Percentiles rank a stretch among this genome's conserved stretches.
phyloP scores from a whole-genome alignment of 129 eudicot species.

The Arctium minus region DNA sequence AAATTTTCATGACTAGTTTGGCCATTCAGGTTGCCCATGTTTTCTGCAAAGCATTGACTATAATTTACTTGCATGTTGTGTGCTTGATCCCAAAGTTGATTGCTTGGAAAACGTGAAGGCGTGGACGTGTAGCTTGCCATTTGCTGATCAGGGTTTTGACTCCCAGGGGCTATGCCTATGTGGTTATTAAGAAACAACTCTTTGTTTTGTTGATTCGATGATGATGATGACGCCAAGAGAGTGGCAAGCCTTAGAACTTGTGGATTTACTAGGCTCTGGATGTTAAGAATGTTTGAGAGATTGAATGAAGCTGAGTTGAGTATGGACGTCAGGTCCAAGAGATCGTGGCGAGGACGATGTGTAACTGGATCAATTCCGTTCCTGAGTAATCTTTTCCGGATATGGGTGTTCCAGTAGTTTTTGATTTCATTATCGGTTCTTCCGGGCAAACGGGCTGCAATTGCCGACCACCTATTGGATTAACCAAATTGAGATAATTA shows the following conservation, averaged over 20 bases:
- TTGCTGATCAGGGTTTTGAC: neutral
- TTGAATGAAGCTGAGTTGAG: conserved; percentile 52
- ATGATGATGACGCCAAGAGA: conserved; percentile 17
- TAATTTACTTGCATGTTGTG: conserved; percentile 20
- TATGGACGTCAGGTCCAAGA: conserved; percentile 51
- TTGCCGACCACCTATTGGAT: conserved; percentile 80
- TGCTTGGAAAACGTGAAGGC: neutral
- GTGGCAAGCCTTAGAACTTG: conserved; percentile 39
- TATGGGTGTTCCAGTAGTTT: conserved; percentile 83
- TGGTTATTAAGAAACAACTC: conserved; percentile 10
- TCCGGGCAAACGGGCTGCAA: conserved; percentile 80
- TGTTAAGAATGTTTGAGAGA: conserved; percentile 36
- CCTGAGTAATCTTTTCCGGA: conserved; percentile 65
- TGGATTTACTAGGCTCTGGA: conserved; percentile 48
- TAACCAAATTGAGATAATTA: neutral
- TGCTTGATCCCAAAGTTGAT: conserved; percentile 10
- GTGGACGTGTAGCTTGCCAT: neutral
- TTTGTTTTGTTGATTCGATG: neutral
- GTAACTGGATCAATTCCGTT: conserved; percentile 94
- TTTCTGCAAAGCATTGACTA: conserved; percentile 4
- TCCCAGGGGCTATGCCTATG: neutral
- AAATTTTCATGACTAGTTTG: conserved; percentile 16
- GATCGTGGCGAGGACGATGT: conserved; percentile 77
- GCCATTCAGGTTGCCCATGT: neutral
- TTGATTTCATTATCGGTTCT: conserved; percentile 86